A percentile compares a stretch with the other conserved stretches of the same genome.
Evolutionary conservation across 257 asterid species (phyloP).

Genomic region (Nicotiana otophora): DNA sequence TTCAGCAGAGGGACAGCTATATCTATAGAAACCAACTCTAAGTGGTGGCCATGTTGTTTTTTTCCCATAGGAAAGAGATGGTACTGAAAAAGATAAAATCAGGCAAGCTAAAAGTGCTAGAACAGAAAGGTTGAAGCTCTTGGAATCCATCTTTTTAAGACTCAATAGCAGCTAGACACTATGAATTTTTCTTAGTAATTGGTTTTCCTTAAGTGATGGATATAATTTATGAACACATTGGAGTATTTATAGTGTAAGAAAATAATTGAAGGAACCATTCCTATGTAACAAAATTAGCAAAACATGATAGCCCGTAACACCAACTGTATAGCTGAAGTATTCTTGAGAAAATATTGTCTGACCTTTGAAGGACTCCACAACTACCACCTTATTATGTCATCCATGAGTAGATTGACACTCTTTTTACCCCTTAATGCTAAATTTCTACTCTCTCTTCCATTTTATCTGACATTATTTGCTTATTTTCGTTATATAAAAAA

Average conservation of each 20-base stretch:
- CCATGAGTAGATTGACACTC: too few relatives aligned
- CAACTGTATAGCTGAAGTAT: not conserved
- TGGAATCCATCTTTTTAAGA: not conserved
- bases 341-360: not conserved
- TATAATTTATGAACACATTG: not conserved
- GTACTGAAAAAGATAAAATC: not conserved
- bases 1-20: not conserved
- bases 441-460: too few relatives aligned
- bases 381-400: not conserved
- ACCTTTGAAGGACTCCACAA: not conserved
- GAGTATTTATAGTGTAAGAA: not conserved
- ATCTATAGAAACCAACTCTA: constrained; percentile 4
- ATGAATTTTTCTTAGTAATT: not conserved
- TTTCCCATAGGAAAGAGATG: not conserved
- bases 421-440: too few relatives aligned
- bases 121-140: not conserved
- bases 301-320: not conserved
- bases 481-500: too few relatives aligned
- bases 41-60: not conserved
- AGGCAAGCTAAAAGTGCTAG: not conserved
- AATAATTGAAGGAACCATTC: not conserved
- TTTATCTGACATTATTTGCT: too few relatives aligned
- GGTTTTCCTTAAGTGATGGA: not conserved
- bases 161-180: not conserved
- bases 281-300: not conserved